phyloP scores from a whole-genome alignment of 2,329 filamentous ascomycete species.

The Xylariaceae sp. region DNA sequence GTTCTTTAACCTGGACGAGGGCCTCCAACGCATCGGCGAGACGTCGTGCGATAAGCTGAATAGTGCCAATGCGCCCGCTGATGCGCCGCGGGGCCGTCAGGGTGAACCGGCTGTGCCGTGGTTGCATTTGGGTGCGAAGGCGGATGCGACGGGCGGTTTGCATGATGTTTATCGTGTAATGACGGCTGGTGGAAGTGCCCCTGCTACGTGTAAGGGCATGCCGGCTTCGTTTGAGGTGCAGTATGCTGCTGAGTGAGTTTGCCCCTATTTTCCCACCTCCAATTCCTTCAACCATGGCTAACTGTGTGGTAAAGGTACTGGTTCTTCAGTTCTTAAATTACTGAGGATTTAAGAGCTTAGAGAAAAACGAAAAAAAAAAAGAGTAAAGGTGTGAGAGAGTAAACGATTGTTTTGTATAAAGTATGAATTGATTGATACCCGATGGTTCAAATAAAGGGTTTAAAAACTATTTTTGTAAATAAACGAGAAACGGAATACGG shows the following conservation, averaged over 20 bases:
- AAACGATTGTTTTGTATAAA: too few species aligned
- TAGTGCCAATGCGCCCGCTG: slow-evolving; percentile 56
- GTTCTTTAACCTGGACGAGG: slow-evolving; percentile 71
- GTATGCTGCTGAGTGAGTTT: slow-evolving; percentile 77
- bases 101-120: slow-evolving; percentile 71
- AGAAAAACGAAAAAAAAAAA: too few species aligned
- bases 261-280: background rate
- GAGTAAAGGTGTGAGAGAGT: too few species aligned
- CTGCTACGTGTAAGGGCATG: slow-evolving; percentile 65
- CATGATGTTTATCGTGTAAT: slow-evolving; percentile 77
- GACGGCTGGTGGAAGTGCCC: slow-evolving; percentile 75
- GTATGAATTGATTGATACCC: too few species aligned
- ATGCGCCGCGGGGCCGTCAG: slow-evolving; percentile 52
- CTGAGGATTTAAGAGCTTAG: background rate
- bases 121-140: slow-evolving; percentile 62
- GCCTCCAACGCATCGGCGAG: slow-evolving; percentile 50
- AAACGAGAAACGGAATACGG: too few species aligned
- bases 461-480: too few species aligned
- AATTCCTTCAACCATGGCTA: background rate
- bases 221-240: slow-evolving; percentile 62
- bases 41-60: slow-evolving; percentile 58
- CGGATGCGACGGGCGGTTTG: slow-evolving; percentile 55
- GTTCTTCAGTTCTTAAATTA: slow-evolving; percentile 28
- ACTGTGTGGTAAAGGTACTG: slow-evolving; percentile 24
- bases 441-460: too few species aligned